phyloP scores from a whole-genome alignment of 2,329 filamentous ascomycete genomes.

The Whalleya microplaca region DNA sequence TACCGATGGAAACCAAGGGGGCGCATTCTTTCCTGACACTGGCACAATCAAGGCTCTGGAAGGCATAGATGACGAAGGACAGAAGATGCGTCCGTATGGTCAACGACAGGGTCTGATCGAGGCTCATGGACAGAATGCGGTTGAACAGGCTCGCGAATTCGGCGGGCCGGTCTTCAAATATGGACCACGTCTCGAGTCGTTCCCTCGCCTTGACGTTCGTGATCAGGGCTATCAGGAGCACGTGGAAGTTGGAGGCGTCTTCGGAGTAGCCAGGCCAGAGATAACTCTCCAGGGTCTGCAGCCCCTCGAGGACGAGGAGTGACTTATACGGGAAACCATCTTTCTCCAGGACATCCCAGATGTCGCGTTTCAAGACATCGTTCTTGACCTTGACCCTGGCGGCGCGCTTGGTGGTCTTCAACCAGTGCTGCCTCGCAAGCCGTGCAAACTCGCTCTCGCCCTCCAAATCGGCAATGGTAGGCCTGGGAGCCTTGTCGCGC shows the following conservation, averaged over 20 bases:
- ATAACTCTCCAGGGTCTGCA: constrained; percentile 91
- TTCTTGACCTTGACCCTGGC: constrained; percentile 76
- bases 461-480: constrained; percentile 70
- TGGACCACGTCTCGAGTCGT: constrained; percentile 81
- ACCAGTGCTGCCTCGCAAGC: constrained; percentile 84
- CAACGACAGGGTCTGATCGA: constrained; percentile 69
- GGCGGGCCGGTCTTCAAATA: constrained; percentile 75
- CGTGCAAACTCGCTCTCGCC: constrained; percentile 74
- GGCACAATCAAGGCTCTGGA: constrained; percentile 88
- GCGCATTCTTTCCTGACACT: constrained; percentile 96
- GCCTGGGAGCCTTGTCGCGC: constrained; percentile 53
- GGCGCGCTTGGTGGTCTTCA: constrained; percentile 64
- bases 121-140: constrained; percentile 83
- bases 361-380: constrained; percentile 80
- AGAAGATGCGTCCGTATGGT: constrained; percentile 80
- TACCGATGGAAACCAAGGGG: constrained; percentile 88
- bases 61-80: constrained; percentile 86
- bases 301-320: constrained; percentile 81
- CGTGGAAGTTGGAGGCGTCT: constrained; percentile 88
- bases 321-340: constrained; percentile 78
- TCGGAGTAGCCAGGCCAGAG: constrained; percentile 93
- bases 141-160: constrained; percentile 91
- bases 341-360: constrained; percentile 88
- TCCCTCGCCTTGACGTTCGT: constrained; percentile 88
- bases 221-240: constrained; percentile 83